A percentile compares a stretch with the other conserved stretches of the same genome.
phyloP scores from a whole-genome alignment of 176 grass and related monocot species.

The Typha latifolia region DNA sequence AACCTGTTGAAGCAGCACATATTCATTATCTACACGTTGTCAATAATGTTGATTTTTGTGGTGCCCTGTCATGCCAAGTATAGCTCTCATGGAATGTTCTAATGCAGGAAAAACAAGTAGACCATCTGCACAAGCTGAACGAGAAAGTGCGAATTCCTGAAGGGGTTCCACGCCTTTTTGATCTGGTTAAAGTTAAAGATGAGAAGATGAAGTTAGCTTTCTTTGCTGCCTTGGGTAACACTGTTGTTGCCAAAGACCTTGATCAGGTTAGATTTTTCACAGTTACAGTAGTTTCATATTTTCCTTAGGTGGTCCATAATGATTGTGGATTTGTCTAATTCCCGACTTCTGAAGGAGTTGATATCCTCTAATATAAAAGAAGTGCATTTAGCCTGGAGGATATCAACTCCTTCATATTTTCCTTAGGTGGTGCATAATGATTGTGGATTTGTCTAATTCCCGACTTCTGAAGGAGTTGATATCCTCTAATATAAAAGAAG shows the following conservation, averaged over 20 bases:
- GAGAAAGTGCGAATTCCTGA: conserved; percentile 68
- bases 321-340: not conserved
- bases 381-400: too few species aligned
- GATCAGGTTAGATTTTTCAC: conserved; percentile 55
- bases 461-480: too few species aligned
- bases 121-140: conserved; percentile 39
- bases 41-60: not conserved
- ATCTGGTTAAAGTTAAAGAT: conserved; percentile 88
- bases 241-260: conserved; percentile 74
- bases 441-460: not conserved
- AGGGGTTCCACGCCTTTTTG: conserved; percentile 86
- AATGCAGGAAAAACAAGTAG: conserved; percentile 78
- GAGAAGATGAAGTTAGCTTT: conserved; percentile 73
- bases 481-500: too few species aligned
- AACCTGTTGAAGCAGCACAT: too few species aligned
- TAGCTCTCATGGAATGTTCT: not conserved
- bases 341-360: too few species aligned
- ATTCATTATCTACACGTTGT: too few species aligned
- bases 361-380: too few species aligned
- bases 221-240: conserved; percentile 65
- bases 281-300: not conserved
- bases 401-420: too few species aligned
- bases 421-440: not conserved
- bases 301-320: not conserved
- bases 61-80: not conserved